Evolutionary conservation across 768 basidiomycete genomes (phyloP), one percentile per base, ranked within the genome.

Genomic region (Amylocystis lapponica): DNA sequence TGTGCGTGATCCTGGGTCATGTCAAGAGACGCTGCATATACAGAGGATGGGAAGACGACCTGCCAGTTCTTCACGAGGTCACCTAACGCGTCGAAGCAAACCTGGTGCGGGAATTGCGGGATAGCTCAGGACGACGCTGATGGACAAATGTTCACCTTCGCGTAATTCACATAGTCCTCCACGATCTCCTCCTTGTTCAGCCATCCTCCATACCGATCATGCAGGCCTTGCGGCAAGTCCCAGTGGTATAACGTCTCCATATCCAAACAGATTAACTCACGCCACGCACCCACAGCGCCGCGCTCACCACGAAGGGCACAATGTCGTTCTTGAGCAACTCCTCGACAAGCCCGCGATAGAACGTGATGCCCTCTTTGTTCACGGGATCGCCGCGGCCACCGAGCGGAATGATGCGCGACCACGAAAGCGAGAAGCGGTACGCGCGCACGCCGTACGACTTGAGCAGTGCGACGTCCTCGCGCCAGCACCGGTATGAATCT

Each of bases 391-490:
- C 56, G 1, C 66, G 55, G 4, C 72, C 72, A 4, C 74, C 71
- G 2, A 61, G 49, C 5, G 76, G 76, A 35, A 79, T 72, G 41
- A 77, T 62, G n/a, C 76, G 56, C n/a, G 70, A 66, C 76, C 76
- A 78, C 5, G 71, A 61, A 41, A 79, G 56, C 11, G 73, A 75
- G 58, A 79, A 76, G 12, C 75, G 63, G 52, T 75, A 77, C 12
- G 70, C 62, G 34, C 70, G 70, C 14, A 69, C 71, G 12, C 72
- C 72, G 31, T 73, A 68, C 10, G 62, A 53, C 43, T 67, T 69
- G 50, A 79, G 59, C 8, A 76, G 63, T 21, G 61, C 63, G 27
- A 76, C 53, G 53, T 76, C 73, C 37, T 69, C 65, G 27, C 59
- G 56, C 63, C 69, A 75, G 17, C 55, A 60, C 19, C 58, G 59